Conservation (phyloP, 176 grass and related monocot genomes). For the Aegilops speltoides region DNA sequence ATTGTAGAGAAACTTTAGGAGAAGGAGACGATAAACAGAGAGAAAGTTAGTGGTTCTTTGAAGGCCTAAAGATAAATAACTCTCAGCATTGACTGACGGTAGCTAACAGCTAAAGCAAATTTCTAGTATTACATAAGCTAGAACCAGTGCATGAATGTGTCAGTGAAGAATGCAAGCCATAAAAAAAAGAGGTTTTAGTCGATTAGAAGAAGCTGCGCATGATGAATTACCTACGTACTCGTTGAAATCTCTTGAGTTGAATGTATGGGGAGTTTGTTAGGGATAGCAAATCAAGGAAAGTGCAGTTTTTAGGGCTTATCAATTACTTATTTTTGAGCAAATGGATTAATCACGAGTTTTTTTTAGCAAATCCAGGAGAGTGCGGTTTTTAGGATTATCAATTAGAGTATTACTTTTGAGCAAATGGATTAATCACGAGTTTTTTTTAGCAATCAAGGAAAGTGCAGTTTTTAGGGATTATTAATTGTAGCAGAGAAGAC, state of each 20-base stretch:
- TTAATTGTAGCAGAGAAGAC: background rate
- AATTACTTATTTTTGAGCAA: no score
- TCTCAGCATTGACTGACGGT: background rate
- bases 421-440: no score
- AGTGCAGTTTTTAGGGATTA: background rate
- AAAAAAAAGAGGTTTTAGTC: background rate
- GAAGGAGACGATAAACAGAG: background rate
- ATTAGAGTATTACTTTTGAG: no score
- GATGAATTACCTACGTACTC: background rate
- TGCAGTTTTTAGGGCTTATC: background rate
- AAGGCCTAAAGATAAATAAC: background rate
- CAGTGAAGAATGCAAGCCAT: background rate
- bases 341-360: no score
- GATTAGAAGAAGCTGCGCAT: background rate
- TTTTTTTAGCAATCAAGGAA: background rate
- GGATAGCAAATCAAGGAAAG: background rate
- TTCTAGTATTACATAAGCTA: background rate
- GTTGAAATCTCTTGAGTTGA: background rate
- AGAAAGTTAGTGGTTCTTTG: background rate
- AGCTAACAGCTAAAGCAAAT: background rate
- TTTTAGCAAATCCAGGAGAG: background rate
- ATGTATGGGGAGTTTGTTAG: background rate
- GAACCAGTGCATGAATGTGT: background rate
- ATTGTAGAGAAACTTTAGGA: constrained; percentile 14
- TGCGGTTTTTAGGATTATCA: background rate